A percentile compares a stretch with the other conserved stretches of the same genome.
These are phyloP conservation scores for Aspergillus biplanus DNA, from an alignment of 495 filamentous ascomycete species.

Conservation along the genomic window DNA sequence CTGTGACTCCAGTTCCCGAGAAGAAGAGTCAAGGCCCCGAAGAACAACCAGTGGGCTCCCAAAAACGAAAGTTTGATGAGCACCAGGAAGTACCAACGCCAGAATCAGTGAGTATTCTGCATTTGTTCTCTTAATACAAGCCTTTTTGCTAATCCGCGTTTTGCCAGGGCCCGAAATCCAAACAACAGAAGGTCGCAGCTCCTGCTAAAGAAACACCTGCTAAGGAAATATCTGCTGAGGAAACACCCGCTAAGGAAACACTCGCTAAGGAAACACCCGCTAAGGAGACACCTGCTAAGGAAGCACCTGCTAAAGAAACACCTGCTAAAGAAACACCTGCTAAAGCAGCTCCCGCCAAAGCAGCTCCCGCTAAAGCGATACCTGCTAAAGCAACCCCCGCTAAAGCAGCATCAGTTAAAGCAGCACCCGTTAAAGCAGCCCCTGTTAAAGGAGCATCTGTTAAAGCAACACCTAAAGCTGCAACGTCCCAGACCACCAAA, in stretches of 20 bases:
- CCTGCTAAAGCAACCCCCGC: too few relatives aligned
- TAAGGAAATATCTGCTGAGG: too few relatives aligned
- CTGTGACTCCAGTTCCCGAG: slow-evolving; percentile 37
- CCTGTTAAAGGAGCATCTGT: too few relatives aligned
- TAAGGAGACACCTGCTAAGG: too few relatives aligned
- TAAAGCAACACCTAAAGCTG: neutral
- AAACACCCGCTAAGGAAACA: too few relatives aligned
- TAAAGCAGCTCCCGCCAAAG: too few relatives aligned
- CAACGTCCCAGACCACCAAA: slow-evolving; percentile 23
- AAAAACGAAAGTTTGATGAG: slow-evolving; percentile 52
- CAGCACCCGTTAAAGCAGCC: too few relatives aligned
- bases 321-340: too few relatives aligned
- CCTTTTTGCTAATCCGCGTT: slow-evolving; percentile 19
- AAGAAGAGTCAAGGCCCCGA: slow-evolving; percentile 36
- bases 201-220: slow-evolving; percentile 10
- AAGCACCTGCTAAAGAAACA: too few relatives aligned
- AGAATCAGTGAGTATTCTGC: slow-evolving; percentile 37
- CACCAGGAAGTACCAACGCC: slow-evolving; percentile 31
- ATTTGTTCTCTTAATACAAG: neutral
- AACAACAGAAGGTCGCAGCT: slow-evolving; percentile 45
- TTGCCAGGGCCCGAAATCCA: slow-evolving; percentile 42
- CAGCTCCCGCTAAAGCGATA: too few relatives aligned
- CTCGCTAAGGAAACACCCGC: too few relatives aligned
- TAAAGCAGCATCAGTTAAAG: too few relatives aligned
- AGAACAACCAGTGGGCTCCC: slow-evolving; percentile 37